phyloP scores from a whole-genome alignment of 352 stramenopile genomes.

The Blastocystis sp. region DNA sequence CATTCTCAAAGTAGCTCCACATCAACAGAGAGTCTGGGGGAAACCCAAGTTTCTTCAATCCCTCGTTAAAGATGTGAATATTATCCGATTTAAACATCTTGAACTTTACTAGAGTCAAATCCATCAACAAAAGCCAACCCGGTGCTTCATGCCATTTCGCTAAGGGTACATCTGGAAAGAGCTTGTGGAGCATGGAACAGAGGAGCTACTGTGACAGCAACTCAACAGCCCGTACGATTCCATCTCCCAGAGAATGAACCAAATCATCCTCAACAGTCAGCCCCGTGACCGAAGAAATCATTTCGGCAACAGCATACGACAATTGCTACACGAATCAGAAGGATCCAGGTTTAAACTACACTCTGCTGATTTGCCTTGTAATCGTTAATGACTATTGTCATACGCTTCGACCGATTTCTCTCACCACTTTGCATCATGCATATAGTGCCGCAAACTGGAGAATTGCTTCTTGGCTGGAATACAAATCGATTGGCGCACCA shows the following conservation, averaged over 20 bases:
- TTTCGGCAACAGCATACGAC: conserved; percentile 23
- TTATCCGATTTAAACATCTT: conserved; percentile 55
- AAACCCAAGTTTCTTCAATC: conserved; percentile 48
- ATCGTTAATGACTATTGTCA: not conserved
- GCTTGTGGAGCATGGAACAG: conserved; percentile 38
- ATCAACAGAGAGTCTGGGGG: conserved; percentile 25
- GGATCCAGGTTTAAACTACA: not conserved
- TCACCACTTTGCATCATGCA: not conserved
- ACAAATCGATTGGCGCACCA: not conserved
- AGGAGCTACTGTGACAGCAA: conserved; percentile 19
- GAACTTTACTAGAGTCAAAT: conserved; percentile 41
- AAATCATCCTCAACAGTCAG: conserved; percentile 24
- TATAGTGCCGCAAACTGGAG: not conserved
- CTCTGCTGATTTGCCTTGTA: not conserved
- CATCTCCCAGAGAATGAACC: conserved; percentile 23
- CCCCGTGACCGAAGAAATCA: conserved; percentile 33
- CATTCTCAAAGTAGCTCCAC: conserved; percentile 28
- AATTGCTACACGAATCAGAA: conserved; percentile 14
- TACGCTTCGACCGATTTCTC: not conserved
- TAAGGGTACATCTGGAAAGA: conserved; percentile 33
- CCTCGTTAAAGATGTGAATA: conserved; percentile 64
- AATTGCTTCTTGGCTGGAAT: too few relatives aligned
- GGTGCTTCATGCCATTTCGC: conserved; percentile 44
- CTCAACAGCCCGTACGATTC: not conserved
- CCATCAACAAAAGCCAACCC: not conserved